Evolutionary conservation across 2,329 filamentous ascomycete species (phyloP).

Genomic region (Huntiella bhutanensis): DNA sequence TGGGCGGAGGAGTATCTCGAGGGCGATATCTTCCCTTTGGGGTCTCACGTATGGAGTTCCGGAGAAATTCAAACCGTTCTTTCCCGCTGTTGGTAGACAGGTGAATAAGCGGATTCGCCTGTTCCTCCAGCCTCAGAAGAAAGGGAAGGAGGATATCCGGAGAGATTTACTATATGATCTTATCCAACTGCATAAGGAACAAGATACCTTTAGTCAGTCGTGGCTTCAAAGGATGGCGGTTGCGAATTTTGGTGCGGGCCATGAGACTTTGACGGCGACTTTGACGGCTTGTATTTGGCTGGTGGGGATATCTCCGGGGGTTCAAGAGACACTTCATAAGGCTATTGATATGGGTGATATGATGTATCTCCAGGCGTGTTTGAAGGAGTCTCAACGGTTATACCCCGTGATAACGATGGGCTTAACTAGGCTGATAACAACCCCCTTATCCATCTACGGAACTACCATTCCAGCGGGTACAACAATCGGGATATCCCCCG

Average conservation of each 20-base stretch:
- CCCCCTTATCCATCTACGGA: slow-evolving; percentile 25
- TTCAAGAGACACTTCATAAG: slow-evolving; percentile 18
- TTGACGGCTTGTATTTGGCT: slow-evolving; percentile 29
- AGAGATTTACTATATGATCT: slow-evolving; percentile 28
- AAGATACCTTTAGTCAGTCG: slow-evolving; percentile 26
- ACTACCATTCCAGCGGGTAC: slow-evolving; percentile 25
- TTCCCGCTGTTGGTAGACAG: slow-evolving; percentile 21
- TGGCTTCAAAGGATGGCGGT: slow-evolving; percentile 33
- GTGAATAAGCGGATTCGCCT: slow-evolving; percentile 10
- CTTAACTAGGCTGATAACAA: slow-evolving; percentile 22
- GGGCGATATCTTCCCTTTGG: slow-evolving; percentile 20
- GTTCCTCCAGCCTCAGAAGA: slow-evolving; percentile 13
- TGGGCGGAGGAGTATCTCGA: slow-evolving; percentile 21
- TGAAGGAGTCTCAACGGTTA: slow-evolving; percentile 32
- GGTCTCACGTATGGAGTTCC: slow-evolving; percentile 26
- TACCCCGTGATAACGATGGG: slow-evolving; percentile 33
- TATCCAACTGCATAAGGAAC: slow-evolving; percentile 25
- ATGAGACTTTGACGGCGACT: slow-evolving; percentile 35
- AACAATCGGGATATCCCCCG: slow-evolving; percentile 31
- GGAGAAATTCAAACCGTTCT: slow-evolving; percentile 27
- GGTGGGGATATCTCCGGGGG: slow-evolving; percentile 22
- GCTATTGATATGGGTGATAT: slow-evolving; percentile 12
- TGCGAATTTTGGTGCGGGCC: slow-evolving; percentile 36
- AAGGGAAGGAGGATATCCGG: slow-evolving; percentile 16
- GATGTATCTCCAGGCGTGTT: slow-evolving; percentile 21